Evolutionary conservation across 202 grass and related monocot species (phyloP), one percentile per base, ranked within the genome.

Genomic region (Digitaria exilis): DNA sequence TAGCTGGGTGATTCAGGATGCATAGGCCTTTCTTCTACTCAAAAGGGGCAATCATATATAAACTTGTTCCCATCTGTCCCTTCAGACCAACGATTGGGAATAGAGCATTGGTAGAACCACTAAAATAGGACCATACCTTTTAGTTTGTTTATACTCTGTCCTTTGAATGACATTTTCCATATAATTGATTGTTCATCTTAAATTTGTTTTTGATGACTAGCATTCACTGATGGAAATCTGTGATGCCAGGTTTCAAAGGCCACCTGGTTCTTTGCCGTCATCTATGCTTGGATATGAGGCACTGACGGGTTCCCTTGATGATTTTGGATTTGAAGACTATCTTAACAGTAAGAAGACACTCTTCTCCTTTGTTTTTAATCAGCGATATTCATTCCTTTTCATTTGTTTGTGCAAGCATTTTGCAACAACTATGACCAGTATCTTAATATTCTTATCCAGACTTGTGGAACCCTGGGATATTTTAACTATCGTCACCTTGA

Each of bases 261-360:
- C 95, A 64, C 86, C 95, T 50, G 92, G 92, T 72, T 82, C 92
- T 26, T 66, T 94, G 25, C 90, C 95, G 70, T 97, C 92, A 10
- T 94, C 95, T 49, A 88, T 94, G 92, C 86, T 97, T 65, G 95
- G 95, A 72, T 91, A 91, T 72, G 92, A 97, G n/a, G n/a, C n/a
- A n/a, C n/a, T n/a, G n/a, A n/a, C n/a, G n/a, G n/a, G n/a, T n/a
- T n/a, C n/a, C n/a, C 84, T 97, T 79, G 95, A 97, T 80, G 92
- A 94, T 87, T 97, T 97, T 84, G 92, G 90, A 25, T 92, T 94
- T 80, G 92, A 97, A 82, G 95, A 97, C 88, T 94, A 97, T 81
- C 86, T 97, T 65, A 94, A 94, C 71, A 55, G 95, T 97, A 97
- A 80, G n/a, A n/a, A n/a, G 71, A 45, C 25, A 48, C 69, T 63